Base-by-base conservation (phyloP, 208 protist species). In the Acanthamoeba sp. region DNA sequence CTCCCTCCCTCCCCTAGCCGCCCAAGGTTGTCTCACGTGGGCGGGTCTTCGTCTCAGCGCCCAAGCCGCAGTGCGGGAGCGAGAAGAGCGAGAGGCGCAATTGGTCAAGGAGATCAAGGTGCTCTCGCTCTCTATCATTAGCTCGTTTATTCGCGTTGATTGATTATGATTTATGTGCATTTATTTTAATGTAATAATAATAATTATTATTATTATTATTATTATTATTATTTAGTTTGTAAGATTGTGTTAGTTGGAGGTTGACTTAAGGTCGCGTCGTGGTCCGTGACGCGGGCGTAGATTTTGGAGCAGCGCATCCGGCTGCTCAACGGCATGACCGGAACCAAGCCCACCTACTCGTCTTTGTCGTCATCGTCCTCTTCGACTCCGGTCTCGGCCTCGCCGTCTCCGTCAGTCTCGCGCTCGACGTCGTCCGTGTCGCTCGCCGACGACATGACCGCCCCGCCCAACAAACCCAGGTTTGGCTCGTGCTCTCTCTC, bases 221-320 rank as follows among this genome's bases (percentile, higher is more conserved):
- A n/a, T n/a, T n/a, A n/a, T n/a, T n/a, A n/a, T n/a, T n/a, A n/a
- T n/a, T n/a, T n/a, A n/a, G n/a, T n/a, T n/a, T n/a, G n/a, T n/a
- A n/a, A n/a, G n/a, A n/a, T n/a, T n/a, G n/a, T n/a, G n/a, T n/a
- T n/a, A n/a, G n/a, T n/a, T n/a, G n/a, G n/a, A n/a, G n/a, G n/a
- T n/a, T n/a, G n/a, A n/a, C n/a, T n/a, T n/a, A n/a, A n/a, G n/a
- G n/a, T n/a, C n/a, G n/a, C n/a, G n/a, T n/a, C n/a, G n/a, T n/a
- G n/a, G n/a, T n/a, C n/a, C n/a, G n/a, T n/a, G n/a, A n/a, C n/a
- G n/a, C n/a, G n/a, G n/a, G n/a, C n/a, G n/a, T n/a, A n/a, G n/a
- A n/a, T n/a, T n/a, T n/a, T n/a, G n/a, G 82, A 89, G 42, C 82
- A 89, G 82, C 82, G 82, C 36, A 57, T 89, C 82, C 55, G 59